phyloP scores from a whole-genome alignment of 208 protist genomes.

The Leishmania arabica region DNA sequence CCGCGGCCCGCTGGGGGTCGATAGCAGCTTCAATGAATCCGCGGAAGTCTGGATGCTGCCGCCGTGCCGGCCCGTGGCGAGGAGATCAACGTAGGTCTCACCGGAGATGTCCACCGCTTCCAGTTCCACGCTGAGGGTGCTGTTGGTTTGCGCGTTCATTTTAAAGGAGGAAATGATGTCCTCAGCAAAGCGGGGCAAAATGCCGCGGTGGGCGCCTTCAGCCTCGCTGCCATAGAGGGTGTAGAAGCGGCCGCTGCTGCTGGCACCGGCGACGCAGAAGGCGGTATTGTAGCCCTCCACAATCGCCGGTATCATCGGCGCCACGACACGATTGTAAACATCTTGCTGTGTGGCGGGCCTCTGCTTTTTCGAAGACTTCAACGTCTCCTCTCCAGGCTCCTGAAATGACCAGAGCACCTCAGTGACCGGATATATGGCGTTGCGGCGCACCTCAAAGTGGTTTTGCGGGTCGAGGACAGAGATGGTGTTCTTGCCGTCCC shows the following conservation, averaged over 20 bases:
- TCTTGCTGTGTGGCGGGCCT: slow-evolving; percentile 58
- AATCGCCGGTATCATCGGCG: slow-evolving; percentile 61
- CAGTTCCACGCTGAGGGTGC: slow-evolving; percentile 49
- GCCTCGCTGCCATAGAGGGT: slow-evolving; percentile 74
- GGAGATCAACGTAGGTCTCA: slow-evolving; percentile 77
- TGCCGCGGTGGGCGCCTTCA: slow-evolving; percentile 53
- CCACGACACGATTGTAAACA: slow-evolving; percentile 66
- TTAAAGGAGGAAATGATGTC: slow-evolving; percentile 76
- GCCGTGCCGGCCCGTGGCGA: slow-evolving; percentile 29
- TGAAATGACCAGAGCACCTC: slow-evolving; percentile 80
- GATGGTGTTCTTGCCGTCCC: slow-evolving; percentile 56
- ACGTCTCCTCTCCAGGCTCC: slow-evolving; percentile 38
- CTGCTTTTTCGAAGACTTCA: slow-evolving; percentile 26
- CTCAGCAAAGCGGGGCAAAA: slow-evolving; percentile 79
- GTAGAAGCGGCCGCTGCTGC: slow-evolving; percentile 65
- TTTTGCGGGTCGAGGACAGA: slow-evolving; percentile 73
- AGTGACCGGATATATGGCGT: slow-evolving; percentile 56
- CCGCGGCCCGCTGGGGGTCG: slow-evolving; percentile 41
- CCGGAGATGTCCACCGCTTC: slow-evolving; percentile 75
- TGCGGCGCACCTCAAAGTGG: slow-evolving; percentile 62
- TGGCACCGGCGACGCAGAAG: slow-evolving; percentile 66
- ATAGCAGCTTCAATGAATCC: slow-evolving; percentile 55
- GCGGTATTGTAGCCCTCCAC: slow-evolving; percentile 81
- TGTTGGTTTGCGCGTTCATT: slow-evolving; percentile 59
- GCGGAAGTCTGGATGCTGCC: slow-evolving; percentile 1